phyloP scores from a whole-genome alignment of 2,329 filamentous ascomycete species.

The Akanthomyces uredinophilus region DNA sequence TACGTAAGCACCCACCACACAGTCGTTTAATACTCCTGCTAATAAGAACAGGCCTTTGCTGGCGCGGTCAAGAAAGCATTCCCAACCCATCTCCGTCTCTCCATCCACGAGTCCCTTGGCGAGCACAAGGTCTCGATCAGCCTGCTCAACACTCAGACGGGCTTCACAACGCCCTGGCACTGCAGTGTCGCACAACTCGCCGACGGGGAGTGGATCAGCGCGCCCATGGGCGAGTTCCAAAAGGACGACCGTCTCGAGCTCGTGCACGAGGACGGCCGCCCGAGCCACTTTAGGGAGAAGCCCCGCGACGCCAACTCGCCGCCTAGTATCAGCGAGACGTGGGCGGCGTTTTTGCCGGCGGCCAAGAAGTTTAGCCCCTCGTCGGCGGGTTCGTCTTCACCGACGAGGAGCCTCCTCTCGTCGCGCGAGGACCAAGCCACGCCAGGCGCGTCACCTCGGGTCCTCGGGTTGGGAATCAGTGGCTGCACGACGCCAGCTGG shows the following conservation, averaged over 20 bases:
- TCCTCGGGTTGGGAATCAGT: slow-evolving; percentile 1
- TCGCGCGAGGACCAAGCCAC: neutral
- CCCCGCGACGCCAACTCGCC: neutral
- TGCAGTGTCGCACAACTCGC: slow-evolving; percentile 22
- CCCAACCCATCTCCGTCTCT: slow-evolving; percentile 25
- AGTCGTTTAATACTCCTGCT: neutral
- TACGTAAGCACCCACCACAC: slow-evolving; percentile 19
- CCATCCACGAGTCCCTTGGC: slow-evolving; percentile 26
- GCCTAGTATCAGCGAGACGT: neutral
- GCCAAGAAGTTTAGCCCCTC: slow-evolving; percentile 1
- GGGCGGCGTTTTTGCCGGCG: slow-evolving; percentile 7
- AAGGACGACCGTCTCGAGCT: slow-evolving; percentile 21
- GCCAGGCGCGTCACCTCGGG: neutral
- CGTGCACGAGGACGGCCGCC: slow-evolving; percentile 21
- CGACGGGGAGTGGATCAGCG: slow-evolving; percentile 23
- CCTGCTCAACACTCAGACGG: slow-evolving; percentile 25
- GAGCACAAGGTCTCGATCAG: slow-evolving; percentile 26
- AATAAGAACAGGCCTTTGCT: slow-evolving; percentile 24
- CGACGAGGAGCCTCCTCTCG: neutral
- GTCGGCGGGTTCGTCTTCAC: neutral
- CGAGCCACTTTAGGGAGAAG: slow-evolving; percentile 21
- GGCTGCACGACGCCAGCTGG: neutral
- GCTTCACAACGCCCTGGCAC: slow-evolving; percentile 30
- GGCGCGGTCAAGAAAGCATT: slow-evolving; percentile 24
- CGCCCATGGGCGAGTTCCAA: slow-evolving; percentile 24